phyloP scores from a whole-genome alignment of 2,329 filamentous ascomycete species.

The Nemania sp. region DNA sequence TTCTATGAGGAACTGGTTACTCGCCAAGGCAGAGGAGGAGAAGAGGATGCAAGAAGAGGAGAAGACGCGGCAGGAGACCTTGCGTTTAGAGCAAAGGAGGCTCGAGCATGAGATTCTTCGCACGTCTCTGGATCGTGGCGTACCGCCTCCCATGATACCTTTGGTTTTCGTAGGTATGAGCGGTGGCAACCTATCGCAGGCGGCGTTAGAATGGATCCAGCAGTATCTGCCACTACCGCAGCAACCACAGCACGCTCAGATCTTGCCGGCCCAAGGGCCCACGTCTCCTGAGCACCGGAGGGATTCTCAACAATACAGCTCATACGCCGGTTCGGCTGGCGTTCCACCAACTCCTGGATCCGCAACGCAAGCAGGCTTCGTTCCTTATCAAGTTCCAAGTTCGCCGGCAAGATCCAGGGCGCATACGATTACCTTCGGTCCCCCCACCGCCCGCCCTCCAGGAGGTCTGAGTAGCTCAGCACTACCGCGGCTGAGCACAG shows the following conservation, averaged over 20 bases:
- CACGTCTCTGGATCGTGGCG: conserved; percentile 68
- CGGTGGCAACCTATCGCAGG: conserved; percentile 62
- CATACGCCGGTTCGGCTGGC: conserved; percentile 46
- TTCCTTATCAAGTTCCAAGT: conserved; percentile 47
- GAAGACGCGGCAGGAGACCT: conserved; percentile 63
- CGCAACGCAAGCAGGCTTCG: conserved; percentile 46
- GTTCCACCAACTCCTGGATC: conserved; percentile 50
- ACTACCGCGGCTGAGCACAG: conserved; percentile 51
- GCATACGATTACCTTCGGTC: conserved; percentile 50
- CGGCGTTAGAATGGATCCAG: conserved; percentile 68
- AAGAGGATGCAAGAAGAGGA: conserved; percentile 75
- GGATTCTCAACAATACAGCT: conserved; percentile 51
- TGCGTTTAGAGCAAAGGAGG: conserved; percentile 71
- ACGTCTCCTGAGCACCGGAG: conserved; percentile 59
- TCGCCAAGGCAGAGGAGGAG: conserved; percentile 74
- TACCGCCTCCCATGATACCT: conserved; percentile 75
- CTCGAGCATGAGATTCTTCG: conserved; percentile 74
- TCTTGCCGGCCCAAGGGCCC: conserved; percentile 53
- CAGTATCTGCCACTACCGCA: conserved; percentile 59
- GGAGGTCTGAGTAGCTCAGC: conserved; percentile 42
- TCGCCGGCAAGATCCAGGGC: conserved; percentile 56
- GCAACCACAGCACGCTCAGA: conserved; percentile 54
- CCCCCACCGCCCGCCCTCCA: conserved; percentile 44
- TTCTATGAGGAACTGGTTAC: conserved; percentile 71
- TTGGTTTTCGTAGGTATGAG: conserved; percentile 75